phyloP scores from a whole-genome alignment of 179 eudicot genomes.

The Camellia oleifera region DNA sequence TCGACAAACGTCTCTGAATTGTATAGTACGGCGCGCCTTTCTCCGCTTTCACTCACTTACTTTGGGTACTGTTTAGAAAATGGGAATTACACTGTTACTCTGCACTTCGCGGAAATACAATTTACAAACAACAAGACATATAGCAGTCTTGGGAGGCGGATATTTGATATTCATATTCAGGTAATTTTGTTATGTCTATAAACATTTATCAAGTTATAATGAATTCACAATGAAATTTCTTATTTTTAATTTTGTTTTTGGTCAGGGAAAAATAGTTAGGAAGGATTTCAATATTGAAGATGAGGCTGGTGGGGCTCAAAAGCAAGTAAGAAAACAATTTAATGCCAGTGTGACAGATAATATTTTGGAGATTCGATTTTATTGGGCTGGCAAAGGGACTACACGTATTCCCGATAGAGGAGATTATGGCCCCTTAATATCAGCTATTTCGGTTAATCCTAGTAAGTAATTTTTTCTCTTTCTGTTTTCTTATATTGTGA shows the following conservation, averaged over 20 bases:
- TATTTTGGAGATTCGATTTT: conserved; percentile 57
- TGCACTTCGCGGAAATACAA: conserved; percentile 42
- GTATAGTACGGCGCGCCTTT: conserved; percentile 53
- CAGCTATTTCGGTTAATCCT: conserved; percentile 71
- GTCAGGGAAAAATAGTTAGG: conserved; percentile 30
- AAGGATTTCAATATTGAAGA: conserved; percentile 38
- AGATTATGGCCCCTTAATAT: conserved; percentile 70
- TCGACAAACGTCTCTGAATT: conserved; percentile 33
- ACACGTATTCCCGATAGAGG: conserved; percentile 64
- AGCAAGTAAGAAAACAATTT: conserved; percentile 21
- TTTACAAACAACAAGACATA: conserved; percentile 35
- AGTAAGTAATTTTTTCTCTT: conserved; percentile 36
- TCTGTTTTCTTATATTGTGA: not conserved
- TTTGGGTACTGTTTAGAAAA: conserved; percentile 43
- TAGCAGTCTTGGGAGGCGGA: conserved; percentile 35
- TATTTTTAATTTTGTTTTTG: not conserved
- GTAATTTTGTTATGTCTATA: conserved; percentile 12
- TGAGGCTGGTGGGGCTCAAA: conserved; percentile 36
- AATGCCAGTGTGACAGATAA: conserved; percentile 35
- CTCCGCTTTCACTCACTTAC: conserved; percentile 58
- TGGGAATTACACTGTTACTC: conserved; percentile 36
- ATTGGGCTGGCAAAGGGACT: conserved; percentile 80
- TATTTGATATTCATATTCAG: conserved; percentile 49
- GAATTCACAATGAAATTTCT: not conserved
- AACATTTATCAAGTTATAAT: not conserved